Base-by-base conservation (phyloP, 1,284 basidiomycete species). In the Trichosporon sp. region DNA sequence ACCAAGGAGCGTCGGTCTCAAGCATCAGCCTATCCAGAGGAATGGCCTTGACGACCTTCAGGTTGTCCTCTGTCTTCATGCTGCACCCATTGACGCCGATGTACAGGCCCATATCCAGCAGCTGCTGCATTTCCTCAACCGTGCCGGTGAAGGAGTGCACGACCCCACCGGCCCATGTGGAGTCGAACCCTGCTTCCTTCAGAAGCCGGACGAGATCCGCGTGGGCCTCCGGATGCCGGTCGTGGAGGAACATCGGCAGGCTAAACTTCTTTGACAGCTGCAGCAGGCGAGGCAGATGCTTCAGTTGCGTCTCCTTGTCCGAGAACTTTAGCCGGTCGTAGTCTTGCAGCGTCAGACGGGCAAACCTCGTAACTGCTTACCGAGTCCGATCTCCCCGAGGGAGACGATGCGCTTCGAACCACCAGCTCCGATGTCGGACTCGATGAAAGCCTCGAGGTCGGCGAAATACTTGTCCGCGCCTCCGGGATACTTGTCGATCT, bases 1-100 rank as follows among this genome's bases (percentile, higher is more conserved):
- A 95, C 92, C 92, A 95, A 2, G 92, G 92, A 0, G 90, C 88
- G 81, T 93, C 92, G 60, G 92, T 94, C 80, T 96, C 93, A 12
- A 96, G 84, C 84, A 95, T 85, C 62, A 96, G 81, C 67, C 85
- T 85, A 34, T 90, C 88, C 2, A 88, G 84, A 1, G 87, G 89
- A 31, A 95, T 87, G 2, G 85, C 80, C 68, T 87, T 87, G 8
- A 88, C 86, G 1, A 88, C 86, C 0, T 86, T 83, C 0, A 95
- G 82, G 74, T 92, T 92, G 63, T 90, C 89, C 47, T 86, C 85
- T 0, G 91, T 92, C 83, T 95, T 95, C 72, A 96, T 82, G 2
- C 90, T 90, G 79, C 93, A 95, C 0, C 93, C 92, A 73, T 94
- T 94, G 67, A 93, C 81, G 66, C 89, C 89, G 68, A 93, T 86